Base-by-base conservation (phyloP, 768 basidiomycete species). In the Tephrocybe sp. region DNA sequence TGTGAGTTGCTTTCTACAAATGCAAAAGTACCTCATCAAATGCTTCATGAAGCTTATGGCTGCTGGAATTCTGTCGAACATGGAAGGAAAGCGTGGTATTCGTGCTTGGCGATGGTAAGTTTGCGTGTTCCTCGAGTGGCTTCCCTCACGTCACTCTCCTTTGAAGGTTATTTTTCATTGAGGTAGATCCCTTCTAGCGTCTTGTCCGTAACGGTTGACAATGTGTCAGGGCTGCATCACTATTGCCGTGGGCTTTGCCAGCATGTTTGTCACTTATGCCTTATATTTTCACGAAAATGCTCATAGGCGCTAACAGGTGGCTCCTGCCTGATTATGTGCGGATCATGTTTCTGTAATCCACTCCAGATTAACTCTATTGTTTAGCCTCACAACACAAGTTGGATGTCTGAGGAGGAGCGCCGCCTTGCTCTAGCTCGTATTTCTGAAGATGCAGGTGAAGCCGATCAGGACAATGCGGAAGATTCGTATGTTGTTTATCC, bases 21-120 rank as follows among this genome's bases (percentile, higher is more conserved):
- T 12, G n/a, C n/a, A 25, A 3, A 18, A 3, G n/a, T 29, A 23
- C 22, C 16, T 12, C 30, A 30, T 37, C 45, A 24, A 21, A 8
- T 10, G 21, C 29, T 22, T 43, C 34, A 16, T 51, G 4, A 19
- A 86, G 80, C 61, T 88, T 6, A 78, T 88, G 58, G 88, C 86
- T 13, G 86, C 86, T 16, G 87, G 84, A 9, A 84, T 89, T 45
- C 72, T 91, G 13, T 68, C 72, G 1, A 75, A 72, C 36, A 84
- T 89, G 86, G 77, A 90, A 52, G 86, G 84, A 1, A 73, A 72
- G 43, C 68, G 77, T 3, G 86, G 86, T 1, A 81, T 86, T 34
- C 62, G 80, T 22, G 85, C 83, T 9, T 89, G 87, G 87, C 60
- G 83, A 70, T 89, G 81, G 83, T 82, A 53, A 51, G 69, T 49